Conservation (phyloP, 2,329 filamentous ascomycete species). For the Triangularia verruculosa region DNA sequence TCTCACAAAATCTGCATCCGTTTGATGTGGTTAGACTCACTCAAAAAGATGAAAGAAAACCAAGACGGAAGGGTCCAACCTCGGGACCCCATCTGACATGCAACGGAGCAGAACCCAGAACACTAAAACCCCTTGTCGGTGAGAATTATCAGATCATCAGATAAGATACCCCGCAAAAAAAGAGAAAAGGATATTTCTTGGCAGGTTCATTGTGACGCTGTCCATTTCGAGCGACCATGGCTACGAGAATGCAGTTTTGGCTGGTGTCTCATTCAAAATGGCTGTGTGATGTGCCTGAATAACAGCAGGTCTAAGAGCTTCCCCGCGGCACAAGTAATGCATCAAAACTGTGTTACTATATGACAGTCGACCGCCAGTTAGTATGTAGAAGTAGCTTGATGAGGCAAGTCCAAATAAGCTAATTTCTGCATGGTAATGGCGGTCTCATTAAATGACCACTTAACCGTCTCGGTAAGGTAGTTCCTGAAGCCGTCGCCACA, state of each 20-base stretch:
- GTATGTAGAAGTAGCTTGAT: background rate
- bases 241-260: background rate
- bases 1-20: background rate
- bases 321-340: background rate
- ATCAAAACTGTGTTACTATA: background rate
- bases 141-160: conserved; percentile 24
- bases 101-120: background rate
- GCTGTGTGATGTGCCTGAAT: background rate
- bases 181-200: background rate
- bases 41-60: background rate
- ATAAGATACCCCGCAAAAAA: conserved; percentile 13
- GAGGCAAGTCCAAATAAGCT: background rate
- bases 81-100: background rate
- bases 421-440: background rate
- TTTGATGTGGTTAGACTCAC: background rate
- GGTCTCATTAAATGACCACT: background rate
- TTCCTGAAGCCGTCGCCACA: too few relatives aligned
- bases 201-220: background rate
- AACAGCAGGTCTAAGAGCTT: background rate
- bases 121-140: conserved; percentile 8
- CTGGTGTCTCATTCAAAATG: background rate
- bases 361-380: background rate
- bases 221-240: background rate
- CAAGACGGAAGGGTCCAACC: background rate
- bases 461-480: too few relatives aligned